These are phyloP conservation scores for Catenaria anguillulae DNA, from an alignment of 371 early-diverging fungal species.

Conservation along the genomic window DNA sequence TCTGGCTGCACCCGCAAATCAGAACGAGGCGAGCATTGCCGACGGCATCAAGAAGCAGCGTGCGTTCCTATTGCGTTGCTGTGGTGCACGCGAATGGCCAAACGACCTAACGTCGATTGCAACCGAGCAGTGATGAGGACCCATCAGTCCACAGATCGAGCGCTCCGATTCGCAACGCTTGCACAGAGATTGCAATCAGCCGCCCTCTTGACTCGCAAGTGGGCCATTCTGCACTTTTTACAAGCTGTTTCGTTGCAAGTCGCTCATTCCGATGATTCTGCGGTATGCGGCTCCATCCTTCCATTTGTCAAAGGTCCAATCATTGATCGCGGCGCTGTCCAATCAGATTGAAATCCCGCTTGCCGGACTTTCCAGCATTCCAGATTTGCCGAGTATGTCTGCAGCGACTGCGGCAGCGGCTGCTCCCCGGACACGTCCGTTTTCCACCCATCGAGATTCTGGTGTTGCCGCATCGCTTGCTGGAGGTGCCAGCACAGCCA, in stretches of 20 bases:
- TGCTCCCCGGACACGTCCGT: too few species aligned
- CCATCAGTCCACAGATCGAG: conserved; percentile 24
- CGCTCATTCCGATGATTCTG: conserved; percentile 1
- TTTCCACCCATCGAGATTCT: too few species aligned
- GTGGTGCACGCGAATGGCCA: too few species aligned
- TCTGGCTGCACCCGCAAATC: conserved; percentile 35
- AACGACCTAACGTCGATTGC: too few species aligned
- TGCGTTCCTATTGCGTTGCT: conserved; percentile 13
- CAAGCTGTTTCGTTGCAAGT: conserved; percentile 31
- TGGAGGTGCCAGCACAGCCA: too few species aligned
- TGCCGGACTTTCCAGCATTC: not conserved
- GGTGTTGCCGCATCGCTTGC: too few species aligned
- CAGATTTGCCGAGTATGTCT: not conserved
- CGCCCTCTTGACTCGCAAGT: conserved; percentile 32
- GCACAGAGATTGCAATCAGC: conserved; percentile 40
- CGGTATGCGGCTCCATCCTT: not conserved
- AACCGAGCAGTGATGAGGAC: not conserved
- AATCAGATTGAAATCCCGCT: not conserved
- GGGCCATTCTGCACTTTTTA: conserved; percentile 59
- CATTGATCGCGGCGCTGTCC: too few species aligned
- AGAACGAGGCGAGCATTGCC: conserved; percentile 44
- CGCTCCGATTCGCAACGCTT: conserved; percentile 46
- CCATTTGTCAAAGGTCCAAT: too few species aligned
- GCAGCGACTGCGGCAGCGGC: too few species aligned
- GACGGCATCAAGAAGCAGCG: conserved; percentile 51